Evolutionary conservation across 2,329 filamentous ascomycete genomes (phyloP).

Genomic region (Cordyceps cateniannulata): DNA sequence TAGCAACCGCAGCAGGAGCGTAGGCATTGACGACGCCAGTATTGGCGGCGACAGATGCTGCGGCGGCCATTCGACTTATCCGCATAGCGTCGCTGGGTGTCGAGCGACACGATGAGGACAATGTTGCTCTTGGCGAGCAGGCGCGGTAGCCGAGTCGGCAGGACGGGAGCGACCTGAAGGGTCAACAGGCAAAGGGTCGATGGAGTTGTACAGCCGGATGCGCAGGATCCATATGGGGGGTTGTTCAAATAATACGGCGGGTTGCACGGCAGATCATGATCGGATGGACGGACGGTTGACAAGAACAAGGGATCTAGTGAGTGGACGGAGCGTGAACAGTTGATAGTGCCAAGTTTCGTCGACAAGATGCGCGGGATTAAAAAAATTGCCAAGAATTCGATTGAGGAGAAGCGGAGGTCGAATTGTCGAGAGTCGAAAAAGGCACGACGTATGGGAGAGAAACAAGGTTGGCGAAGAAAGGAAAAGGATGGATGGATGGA

Average conservation of each 20-base stretch:
- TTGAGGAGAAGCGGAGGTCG: neutral
- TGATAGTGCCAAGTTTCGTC: neutral
- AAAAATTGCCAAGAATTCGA: neutral
- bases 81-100: constrained; percentile 9
- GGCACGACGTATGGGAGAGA: neutral
- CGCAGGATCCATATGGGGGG: constrained; percentile 10
- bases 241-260: neutral
- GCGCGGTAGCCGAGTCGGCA: neutral
- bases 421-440: neutral
- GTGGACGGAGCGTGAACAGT: neutral
- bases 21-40: constrained; percentile 4
- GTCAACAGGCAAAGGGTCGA: neutral
- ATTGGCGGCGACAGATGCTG: constrained; percentile 5
- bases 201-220: neutral
- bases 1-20: constrained; percentile 3
- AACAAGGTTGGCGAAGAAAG: constrained; percentile 5
- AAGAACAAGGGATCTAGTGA: neutral
- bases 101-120: constrained; percentile 1
- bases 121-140: constrained; percentile 2
- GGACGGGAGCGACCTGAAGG: neutral
- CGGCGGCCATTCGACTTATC: constrained; percentile 8
- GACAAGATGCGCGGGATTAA: neutral
- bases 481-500: neutral
- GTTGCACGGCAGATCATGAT: constrained; percentile 3
- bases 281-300: neutral